A percentile compares a stretch with the other conserved stretches of the same genome.
Evolutionary conservation across 225 moss, liverwort and hornwort species (phyloP).

Genomic region (Marchantia paleacea): DNA sequence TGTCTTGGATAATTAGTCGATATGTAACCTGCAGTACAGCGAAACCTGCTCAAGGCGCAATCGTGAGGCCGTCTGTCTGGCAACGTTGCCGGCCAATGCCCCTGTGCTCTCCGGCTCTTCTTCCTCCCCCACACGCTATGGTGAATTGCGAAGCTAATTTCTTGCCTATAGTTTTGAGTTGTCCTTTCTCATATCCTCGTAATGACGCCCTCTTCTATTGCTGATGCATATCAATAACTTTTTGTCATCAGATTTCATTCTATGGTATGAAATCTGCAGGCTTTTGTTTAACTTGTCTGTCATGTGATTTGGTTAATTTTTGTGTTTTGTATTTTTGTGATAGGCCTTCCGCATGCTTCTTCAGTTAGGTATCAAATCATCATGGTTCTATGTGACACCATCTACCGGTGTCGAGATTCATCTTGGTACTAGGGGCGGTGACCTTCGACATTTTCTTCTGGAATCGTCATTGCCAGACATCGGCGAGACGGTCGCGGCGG

Average conservation of each 20-base stretch:
- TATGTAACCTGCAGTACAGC: constrained; percentile 34
- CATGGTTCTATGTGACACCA: constrained; percentile 67
- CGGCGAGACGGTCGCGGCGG: constrained; percentile 82
- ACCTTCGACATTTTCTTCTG: constrained; percentile 84
- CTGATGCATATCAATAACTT: background rate
- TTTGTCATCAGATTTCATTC: background rate
- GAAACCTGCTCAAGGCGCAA: constrained; percentile 60
- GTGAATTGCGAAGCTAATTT: constrained; percentile 36
- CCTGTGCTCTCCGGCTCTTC: constrained; percentile 85
- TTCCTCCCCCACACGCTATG: constrained; percentile 96
- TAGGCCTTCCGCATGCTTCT: constrained; percentile 86
- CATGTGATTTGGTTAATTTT: too few species aligned
- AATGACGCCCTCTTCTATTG: background rate
- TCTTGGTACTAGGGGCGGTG: constrained; percentile 51
- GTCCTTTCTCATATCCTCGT: background rate
- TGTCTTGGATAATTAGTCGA: background rate
- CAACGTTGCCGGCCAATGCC: constrained; percentile 94
- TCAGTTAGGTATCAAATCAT: constrained; percentile 87
- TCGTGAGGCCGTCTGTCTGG: constrained; percentile 77
- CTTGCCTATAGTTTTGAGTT: background rate
- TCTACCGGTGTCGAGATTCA: constrained; percentile 26
- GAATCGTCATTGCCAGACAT: constrained; percentile 68
- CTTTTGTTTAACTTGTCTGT: too few species aligned
- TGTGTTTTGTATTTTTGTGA: background rate
- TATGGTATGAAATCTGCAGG: background rate